Evolutionary conservation across 192 early-diverging fungal genomes (phyloP), one percentile per base, ranked within the genome.

Genomic region (Coemansia biformis): DNA sequence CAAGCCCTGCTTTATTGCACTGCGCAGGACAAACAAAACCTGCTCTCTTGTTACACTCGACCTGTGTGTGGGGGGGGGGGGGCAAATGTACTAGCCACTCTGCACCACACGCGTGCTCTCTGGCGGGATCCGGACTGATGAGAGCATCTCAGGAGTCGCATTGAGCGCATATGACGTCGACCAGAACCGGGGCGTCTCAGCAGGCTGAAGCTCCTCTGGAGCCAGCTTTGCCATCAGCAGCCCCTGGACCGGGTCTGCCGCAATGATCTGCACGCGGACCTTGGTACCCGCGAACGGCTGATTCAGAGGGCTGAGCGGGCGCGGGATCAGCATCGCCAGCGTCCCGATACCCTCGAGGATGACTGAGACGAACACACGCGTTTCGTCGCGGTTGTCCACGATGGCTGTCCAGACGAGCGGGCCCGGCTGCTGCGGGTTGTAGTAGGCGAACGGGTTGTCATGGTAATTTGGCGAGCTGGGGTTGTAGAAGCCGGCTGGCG

Each of bases 281-380:
- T 57, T 64, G 7, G 71, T 66, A 28, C 71, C 71, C 8, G 71
- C 63, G 55, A 66, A 59, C 17, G 71, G 71, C 49, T 63, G 52
- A 15, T 22, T 15, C 2, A 18, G 14, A 0, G 42, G 28, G 23
- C 51, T 51, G 18, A 62, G 13, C 14, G 63, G 63, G 5, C 63
- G 56, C 2, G 53, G 58, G 30, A 58, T 9, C 38, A 74, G 40
- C 47, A 51, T 47, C 1, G 63, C 58, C 14, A 42, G 36, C 7
- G 22, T 38, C 11, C 41, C 47, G 14, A 59, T 2, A 1, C 48
- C 37, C 1, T 46, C 31, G 12, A 74, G 38, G 8, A 49, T 44
- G 39, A 66, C 22, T 3, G 38, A 52, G 17, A 74, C 58, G 23
- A 74, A 74, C 17, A 40, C 29, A 39, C 71, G 71, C 21, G 46